Percentiles rank a stretch among this genome's conserved stretches.
Evolutionary conservation across 805 yeast genomes (phyloP).

Genomic region (Isabelozyma pseudorhagii): DNA sequence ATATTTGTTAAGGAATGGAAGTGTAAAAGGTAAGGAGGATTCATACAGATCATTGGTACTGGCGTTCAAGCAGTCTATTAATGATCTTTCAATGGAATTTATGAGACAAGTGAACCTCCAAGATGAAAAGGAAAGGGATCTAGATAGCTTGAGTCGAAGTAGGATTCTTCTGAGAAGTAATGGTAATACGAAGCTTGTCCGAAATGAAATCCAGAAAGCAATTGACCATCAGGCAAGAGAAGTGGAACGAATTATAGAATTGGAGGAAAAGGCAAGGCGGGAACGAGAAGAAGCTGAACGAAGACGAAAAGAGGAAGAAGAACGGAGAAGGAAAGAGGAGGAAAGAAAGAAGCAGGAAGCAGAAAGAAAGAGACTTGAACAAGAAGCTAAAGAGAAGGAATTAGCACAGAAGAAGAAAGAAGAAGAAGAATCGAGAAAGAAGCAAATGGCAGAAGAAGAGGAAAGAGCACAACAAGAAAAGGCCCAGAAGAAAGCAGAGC

Average conservation of each 20-base stretch:
- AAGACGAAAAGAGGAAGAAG: constrained; percentile 3
- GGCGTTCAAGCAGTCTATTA: background rate
- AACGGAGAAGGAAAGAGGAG: constrained; percentile 11
- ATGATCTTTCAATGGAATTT: background rate
- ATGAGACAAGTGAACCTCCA: background rate
- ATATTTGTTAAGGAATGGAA: too few species aligned
- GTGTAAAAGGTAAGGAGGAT: background rate
- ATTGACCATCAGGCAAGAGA: constrained; percentile 12
- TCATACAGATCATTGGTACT: background rate
- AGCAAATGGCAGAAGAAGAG: constrained; percentile 1
- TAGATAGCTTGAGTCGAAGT: background rate
- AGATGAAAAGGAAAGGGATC: background rate
- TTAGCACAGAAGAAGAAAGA: constrained; percentile 2
- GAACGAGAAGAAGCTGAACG: constrained; percentile 5
- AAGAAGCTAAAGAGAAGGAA: background rate
- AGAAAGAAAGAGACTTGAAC: constrained; percentile 8
- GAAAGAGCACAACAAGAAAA: background rate
- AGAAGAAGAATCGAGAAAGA: constrained; percentile 18
- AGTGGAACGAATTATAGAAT: constrained; percentile 12
- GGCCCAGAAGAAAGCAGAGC: background rate
- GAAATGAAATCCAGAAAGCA: background rate
- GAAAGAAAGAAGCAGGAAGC: constrained; percentile 20
- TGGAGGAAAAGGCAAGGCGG: constrained; percentile 9
- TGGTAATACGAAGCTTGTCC: background rate
- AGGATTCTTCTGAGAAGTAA: background rate